Conservation (phyloP, 2,329 filamentous ascomycete species). For the Didymella sp. region DNA sequence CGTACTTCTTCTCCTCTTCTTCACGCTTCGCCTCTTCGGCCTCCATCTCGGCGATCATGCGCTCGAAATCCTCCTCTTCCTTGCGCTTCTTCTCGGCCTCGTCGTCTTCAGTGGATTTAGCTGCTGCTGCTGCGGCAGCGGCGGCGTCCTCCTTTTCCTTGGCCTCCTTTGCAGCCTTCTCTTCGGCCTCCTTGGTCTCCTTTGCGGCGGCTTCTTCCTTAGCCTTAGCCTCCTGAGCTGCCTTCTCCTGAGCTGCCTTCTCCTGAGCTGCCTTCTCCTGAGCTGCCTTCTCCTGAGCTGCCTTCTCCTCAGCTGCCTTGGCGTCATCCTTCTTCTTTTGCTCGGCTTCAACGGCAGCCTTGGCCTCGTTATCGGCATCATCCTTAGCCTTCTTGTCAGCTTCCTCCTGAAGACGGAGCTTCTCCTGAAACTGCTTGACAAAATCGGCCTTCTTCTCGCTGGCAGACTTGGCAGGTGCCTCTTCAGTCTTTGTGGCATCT, state of each 20-base stretch:
- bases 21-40: slow-evolving; percentile 56
- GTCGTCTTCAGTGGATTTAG: slow-evolving; percentile 54
- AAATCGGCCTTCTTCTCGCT: slow-evolving; percentile 70
- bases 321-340: slow-evolving; percentile 57
- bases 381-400: slow-evolving; percentile 63
- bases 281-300: slow-evolving; percentile 53
- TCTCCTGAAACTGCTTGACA: slow-evolving; percentile 72
- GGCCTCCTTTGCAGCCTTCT: slow-evolving; percentile 41
- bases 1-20: slow-evolving; percentile 72
- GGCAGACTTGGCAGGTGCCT: slow-evolving; percentile 72
- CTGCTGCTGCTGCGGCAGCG: slow-evolving; percentile 39
- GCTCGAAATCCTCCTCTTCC: slow-evolving; percentile 57
- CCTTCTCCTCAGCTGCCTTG: slow-evolving; percentile 50
- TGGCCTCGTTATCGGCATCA: slow-evolving; percentile 50
- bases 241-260: slow-evolving; percentile 28
- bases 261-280: slow-evolving; percentile 54
- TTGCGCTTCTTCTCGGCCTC: slow-evolving; percentile 45
- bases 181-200: slow-evolving; percentile 38
- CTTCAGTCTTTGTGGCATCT: slow-evolving; percentile 69
- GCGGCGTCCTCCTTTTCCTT: slow-evolving; percentile 52
- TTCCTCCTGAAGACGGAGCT: slow-evolving; percentile 60
- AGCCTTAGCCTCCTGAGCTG: slow-evolving; percentile 41
- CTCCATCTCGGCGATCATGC: slow-evolving; percentile 71
- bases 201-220: slow-evolving; percentile 39
- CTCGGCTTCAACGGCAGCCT: slow-evolving; percentile 59